Conservation (phyloP, 345 rosid species). For the Lagerstroemia speciosa region DNA sequence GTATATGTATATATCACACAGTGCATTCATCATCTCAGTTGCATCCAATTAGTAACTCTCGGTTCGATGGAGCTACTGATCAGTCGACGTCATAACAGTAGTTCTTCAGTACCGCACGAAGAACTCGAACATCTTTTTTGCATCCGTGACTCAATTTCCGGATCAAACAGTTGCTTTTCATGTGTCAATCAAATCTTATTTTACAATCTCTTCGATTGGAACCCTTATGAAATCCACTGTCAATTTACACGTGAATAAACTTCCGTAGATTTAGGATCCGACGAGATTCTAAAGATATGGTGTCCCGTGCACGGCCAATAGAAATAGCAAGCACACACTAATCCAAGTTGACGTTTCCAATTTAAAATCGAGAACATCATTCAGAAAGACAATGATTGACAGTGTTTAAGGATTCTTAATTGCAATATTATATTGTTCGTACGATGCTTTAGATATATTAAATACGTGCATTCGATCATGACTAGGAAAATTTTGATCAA, state of each 20-base stretch:
- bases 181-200: too few species aligned
- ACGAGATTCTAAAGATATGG: conserved; percentile 2
- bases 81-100: too few species aligned
- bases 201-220: too few species aligned
- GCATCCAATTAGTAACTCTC: too few species aligned
- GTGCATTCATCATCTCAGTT: too few species aligned
- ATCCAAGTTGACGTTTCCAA: conserved; percentile 2
- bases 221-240: too few species aligned
- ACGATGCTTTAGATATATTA: not conserved
- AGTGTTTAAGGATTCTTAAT: conserved; percentile 15
- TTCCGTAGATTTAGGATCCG: not conserved
- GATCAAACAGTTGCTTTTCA: too few species aligned
- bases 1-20: too few species aligned
- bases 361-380: not conserved
- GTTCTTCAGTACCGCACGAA: too few species aligned
- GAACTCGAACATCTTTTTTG: too few species aligned
- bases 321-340: not conserved
- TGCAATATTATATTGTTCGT: conserved; percentile 1
- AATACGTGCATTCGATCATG: not conserved
- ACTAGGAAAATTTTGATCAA: not conserved
- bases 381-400: conserved; percentile 6
- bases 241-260: not conserved
- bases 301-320: conserved; percentile 7
- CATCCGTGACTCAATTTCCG: too few species aligned
- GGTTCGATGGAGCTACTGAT: too few species aligned